These are phyloP conservation scores for Jatropha curcas DNA, from an alignment of 345 rosid genomes.

Conservation along the genomic window DNA sequence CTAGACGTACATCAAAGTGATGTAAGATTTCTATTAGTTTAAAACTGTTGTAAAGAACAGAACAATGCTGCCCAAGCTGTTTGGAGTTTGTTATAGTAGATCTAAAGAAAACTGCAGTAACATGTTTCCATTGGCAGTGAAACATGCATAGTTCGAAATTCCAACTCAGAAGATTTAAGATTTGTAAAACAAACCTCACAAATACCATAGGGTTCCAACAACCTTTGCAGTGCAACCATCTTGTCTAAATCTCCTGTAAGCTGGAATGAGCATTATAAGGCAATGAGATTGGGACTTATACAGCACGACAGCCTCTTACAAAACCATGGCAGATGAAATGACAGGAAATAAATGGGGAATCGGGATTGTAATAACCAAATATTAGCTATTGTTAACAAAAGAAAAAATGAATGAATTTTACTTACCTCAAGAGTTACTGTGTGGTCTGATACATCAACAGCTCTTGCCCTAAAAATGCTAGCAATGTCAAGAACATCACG, in stretches of 20 bases:
- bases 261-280: slow-evolving; percentile 40
- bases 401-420: background rate
- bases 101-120: too few relatives aligned
- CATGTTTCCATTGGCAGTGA: background rate
- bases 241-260: slow-evolving; percentile 89
- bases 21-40: background rate
- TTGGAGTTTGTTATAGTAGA: background rate
- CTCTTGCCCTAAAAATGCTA: slow-evolving; percentile 59
- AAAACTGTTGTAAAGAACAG: background rate
- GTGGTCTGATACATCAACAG: slow-evolving; percentile 72
- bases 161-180: background rate
- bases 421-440: slow-evolving; percentile 69
- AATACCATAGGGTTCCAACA: slow-evolving; percentile 92
- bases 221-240: slow-evolving; percentile 92
- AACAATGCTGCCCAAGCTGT: background rate
- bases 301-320: too few relatives aligned
- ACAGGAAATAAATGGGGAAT: background rate
- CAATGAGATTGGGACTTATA: too few relatives aligned
- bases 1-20: background rate
- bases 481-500: slow-evolving; percentile 76
- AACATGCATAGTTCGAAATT: background rate
- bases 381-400: background rate
- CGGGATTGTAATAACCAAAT: background rate
- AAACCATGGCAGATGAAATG: too few relatives aligned
- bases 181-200: slow-evolving; percentile 67